phyloP scores from a whole-genome alignment of 2,329 filamentous ascomycete species.

The Domatiomyces globalis region DNA sequence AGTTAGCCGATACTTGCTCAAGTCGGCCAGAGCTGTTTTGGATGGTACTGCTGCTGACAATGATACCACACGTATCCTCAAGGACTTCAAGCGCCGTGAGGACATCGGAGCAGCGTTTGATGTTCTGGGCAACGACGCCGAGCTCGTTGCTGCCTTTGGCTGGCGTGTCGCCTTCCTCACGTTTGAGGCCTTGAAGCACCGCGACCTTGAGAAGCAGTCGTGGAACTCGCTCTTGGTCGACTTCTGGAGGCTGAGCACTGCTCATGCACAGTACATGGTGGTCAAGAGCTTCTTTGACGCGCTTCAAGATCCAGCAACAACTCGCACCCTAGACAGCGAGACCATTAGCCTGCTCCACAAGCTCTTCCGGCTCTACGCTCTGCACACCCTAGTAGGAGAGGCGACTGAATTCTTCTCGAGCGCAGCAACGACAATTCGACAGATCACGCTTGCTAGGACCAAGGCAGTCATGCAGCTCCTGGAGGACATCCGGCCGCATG shows the following conservation, averaged over 20 bases:
- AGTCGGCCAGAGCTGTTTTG: slow-evolving; percentile 58
- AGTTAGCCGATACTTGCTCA: slow-evolving; percentile 61
- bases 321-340: slow-evolving; percentile 41
- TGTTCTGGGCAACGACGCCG: slow-evolving; percentile 53
- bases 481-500: slow-evolving; percentile 59
- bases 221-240: slow-evolving; percentile 68
- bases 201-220: slow-evolving; percentile 58
- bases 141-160: slow-evolving; percentile 59
- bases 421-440: slow-evolving; percentile 53
- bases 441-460: slow-evolving; percentile 55
- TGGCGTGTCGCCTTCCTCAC: slow-evolving; percentile 63
- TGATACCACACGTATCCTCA: slow-evolving; percentile 54
- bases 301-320: slow-evolving; percentile 40
- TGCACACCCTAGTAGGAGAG: slow-evolving; percentile 55
- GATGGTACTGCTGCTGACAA: slow-evolving; percentile 49
- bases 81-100: slow-evolving; percentile 48
- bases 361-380: slow-evolving; percentile 51
- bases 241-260: slow-evolving; percentile 62
- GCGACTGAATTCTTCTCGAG: slow-evolving; percentile 59
- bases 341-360: slow-evolving; percentile 49
- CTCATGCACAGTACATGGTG: slow-evolving; percentile 62
- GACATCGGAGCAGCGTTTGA: slow-evolving; percentile 63
- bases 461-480: slow-evolving; percentile 56
- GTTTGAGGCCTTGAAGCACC: slow-evolving; percentile 60
- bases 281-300: slow-evolving; percentile 67